Evolutionary conservation across 768 basidiomycete genomes (phyloP), one percentile per base, ranked within the genome.

Genomic region (Crassisporium funariophilum): DNA sequence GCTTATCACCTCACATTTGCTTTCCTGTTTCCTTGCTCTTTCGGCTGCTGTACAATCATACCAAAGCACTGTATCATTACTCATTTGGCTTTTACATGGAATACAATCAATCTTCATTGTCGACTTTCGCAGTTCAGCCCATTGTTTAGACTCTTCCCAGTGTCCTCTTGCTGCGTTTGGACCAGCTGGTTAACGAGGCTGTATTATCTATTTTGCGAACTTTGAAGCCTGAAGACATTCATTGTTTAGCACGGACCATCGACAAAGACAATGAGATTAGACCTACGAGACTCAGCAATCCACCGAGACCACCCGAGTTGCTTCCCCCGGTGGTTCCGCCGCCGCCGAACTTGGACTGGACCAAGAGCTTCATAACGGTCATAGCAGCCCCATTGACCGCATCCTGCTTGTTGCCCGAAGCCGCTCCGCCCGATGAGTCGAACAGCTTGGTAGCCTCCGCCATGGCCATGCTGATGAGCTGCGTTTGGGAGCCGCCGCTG

Each of bases 391-490:
- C 79, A 47, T 88, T 90, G 59, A 95, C 82, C 7, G 84, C 84
- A 57, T 92, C 89, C 58, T 95, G 91, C 69, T 89, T 90, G 61
- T 76, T 76, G 8, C 85, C 83, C 9, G 79, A 76, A 4, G 81
- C 70, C 3, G 79, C 76, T 6, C 82, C 82, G 15, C 86, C 86
- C 19, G 78, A 74, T 52, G 77, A 68, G 56, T 91, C 88, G 55
- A 93, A 88, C 39, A 91, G 67, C 61, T 89, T 86, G 12, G 78
- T 70, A 0, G 83, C 87, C 55, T 95, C 86, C 0, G 81, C 80
- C 90, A 95, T 91, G 4, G 93, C 92, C 65, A 91, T 66, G 58
- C 87, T 86, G 66, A 95, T 83, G 49, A 95, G 70, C 64, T 94
- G 64, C 29, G 81, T 81, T 62, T 78, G 74, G 36, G 74, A 69